Evolutionary conservation across 2,329 filamentous ascomycete genomes (phyloP), one percentile per base, ranked within the genome.

Genomic region (Ophiostoma fasciatum): DNA sequence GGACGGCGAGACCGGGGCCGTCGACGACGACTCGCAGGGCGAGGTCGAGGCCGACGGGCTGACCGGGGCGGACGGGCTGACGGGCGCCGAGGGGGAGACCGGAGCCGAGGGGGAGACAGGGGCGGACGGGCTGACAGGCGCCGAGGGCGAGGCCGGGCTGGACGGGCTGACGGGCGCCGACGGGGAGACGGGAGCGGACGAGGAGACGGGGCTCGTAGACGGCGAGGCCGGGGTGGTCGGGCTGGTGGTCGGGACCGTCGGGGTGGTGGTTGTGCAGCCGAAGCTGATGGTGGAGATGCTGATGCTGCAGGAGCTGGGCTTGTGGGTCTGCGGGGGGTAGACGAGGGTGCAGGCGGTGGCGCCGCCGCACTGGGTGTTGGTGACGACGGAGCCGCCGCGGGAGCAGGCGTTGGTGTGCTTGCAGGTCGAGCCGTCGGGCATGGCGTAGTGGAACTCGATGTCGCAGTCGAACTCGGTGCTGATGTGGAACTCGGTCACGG

Each of bases 291-390:
- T 68, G 60, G 82, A 78, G 49, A 90, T 71, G 49, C 76, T 74
- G 49, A 93, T 68, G 48, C 69, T 67, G 64, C 82, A 90, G 48
- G 58, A 60, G 33, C 66, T 58, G 41, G 62, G 53, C 51, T 68
- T 65, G 43, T 66, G 56, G 44, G 71, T 61, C 52, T 78, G 72
- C 40, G 71, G 58, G 45, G 71, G 68, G 58, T 66, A 74, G 54
- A 75, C 60, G 54, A 94, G 76, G 37, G 71, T 75, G 42, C 94
- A 84, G 39, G 74, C 76, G 54, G 70, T 83, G 45, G 88, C 87
- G 58, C 87, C 87, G 71, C 85, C 88, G 56, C 88, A 96, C 68
- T 94, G 84, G 42, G 64, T 73, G 71, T 94, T 94, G 60, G 73
- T 61, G 49, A 94, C 66, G 31, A 68, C 71, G 40, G 74, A 77